Evolutionary conservation across 1,139 yeast species (phyloP), one percentile per base, ranked within the genome.

Genomic region (Sugiyamaella xylanicola): DNA sequence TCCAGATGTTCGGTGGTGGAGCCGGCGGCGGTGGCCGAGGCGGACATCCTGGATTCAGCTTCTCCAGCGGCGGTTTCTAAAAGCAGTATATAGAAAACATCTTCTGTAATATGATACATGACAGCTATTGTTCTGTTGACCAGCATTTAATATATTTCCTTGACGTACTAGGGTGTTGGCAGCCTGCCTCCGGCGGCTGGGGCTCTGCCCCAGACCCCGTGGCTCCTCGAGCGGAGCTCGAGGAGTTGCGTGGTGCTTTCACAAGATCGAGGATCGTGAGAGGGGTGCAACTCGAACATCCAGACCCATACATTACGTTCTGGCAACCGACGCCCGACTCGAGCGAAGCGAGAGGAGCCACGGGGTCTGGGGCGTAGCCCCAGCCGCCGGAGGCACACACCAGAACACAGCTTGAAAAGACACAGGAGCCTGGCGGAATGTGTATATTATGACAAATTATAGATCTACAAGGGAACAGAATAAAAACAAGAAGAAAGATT

Each of bases 1-100:
- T 66, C 61, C 67, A 65, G 45, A 66, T 66, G 68, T 66, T 67
- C 72, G 66, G 91, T 48, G 89, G 88, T 57, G 87, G 86, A 55
- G 54, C 46, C 19, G 48, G 56, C 39, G 42, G 51, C 13, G 56
- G 56, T 39, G 41, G 41, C 29, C 45, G 45, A 29, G 56, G 56
- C n/a, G 53, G 54, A 25, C 49, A 49, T 43, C 51, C 42, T 16
- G 46, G 55, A 19, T 58, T 56, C 51, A 56, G 56, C 39, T 56
- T 55, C 39, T 48, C 59, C 15, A 8, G 15, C 13, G 37, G 37
- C 8, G 46, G 47, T 2, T 46, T 42, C 44, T 39, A 57, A 22
- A 25, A 15, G 4, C 13, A n/a, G 15, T 25, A 11, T 25, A 44
- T 19, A 44, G 55, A 5, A 3, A 19, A 11, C 17, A 15, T 16